These are phyloP conservation scores for Zygotorulaspora florentina DNA, from an alignment of 805 yeast species.

Conservation along the genomic window DNA sequence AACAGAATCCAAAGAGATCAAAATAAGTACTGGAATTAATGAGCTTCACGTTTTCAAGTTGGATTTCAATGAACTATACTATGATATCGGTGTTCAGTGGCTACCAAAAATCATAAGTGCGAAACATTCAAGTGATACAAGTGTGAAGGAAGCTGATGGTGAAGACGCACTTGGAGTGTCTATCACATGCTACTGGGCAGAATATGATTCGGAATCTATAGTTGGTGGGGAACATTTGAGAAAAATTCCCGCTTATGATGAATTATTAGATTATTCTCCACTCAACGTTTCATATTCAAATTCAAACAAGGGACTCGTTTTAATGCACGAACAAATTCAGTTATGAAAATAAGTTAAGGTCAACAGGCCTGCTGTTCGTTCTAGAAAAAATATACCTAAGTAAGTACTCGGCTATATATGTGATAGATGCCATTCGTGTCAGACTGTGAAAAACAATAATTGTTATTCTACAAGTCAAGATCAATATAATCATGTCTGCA, in stretches of 20 bases:
- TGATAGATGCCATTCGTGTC: too few relatives aligned
- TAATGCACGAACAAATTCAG: constrained; percentile 47
- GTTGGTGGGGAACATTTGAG: constrained; percentile 38
- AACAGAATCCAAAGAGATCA: constrained; percentile 44
- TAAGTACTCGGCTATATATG: too few relatives aligned
- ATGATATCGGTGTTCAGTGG: constrained; percentile 72
- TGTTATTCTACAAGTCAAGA: too few relatives aligned
- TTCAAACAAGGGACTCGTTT: constrained; percentile 62
- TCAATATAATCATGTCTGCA: too few relatives aligned
- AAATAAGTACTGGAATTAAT: constrained; percentile 59
- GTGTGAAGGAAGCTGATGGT: constrained; percentile 31
- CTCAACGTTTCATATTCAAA: constrained; percentile 62
- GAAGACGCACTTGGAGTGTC: constrained; percentile 47
- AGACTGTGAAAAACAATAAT: too few relatives aligned
- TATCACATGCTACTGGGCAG: constrained; percentile 76
- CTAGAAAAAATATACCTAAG: too few relatives aligned
- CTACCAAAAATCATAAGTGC: constrained; percentile 52
- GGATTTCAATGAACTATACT: constrained; percentile 49
- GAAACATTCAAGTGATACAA: constrained; percentile 32
- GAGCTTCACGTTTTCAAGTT: constrained; percentile 61
- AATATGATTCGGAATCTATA: constrained; percentile 46
- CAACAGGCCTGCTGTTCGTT: neutral
- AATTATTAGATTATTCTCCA: constrained; percentile 65
- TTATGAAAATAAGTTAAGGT: constrained; percentile 27
- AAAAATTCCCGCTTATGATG: constrained; percentile 67